phyloP scores from a whole-genome alignment of 768 basidiomycete genomes.

The Hydnomerulius pinastri region DNA sequence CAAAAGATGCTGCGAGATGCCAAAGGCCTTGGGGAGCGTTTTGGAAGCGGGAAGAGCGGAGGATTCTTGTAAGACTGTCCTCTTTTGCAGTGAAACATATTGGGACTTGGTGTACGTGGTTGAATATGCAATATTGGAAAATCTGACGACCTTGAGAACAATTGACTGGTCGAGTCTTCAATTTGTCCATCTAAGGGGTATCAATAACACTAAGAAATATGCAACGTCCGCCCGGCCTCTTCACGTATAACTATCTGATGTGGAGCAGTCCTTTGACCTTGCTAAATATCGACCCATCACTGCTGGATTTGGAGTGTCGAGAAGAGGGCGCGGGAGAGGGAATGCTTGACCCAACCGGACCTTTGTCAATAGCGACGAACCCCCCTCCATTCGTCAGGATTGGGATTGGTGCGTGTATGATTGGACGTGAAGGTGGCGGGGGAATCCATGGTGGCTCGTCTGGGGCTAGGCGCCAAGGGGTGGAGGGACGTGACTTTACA shows the following conservation, averaged over 20 bases:
- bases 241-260: not conserved
- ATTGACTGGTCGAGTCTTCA: no score
- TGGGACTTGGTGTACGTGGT: no score
- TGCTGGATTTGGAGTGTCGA: not conserved
- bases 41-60: constrained; percentile 66
- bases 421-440: not conserved
- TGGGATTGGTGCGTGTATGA: not conserved
- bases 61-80: constrained; percentile 31
- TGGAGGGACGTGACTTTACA: not conserved
- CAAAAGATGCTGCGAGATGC: constrained; percentile 76
- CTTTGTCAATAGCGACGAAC: not conserved
- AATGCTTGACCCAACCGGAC: not conserved
- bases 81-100: no score
- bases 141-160: no score
- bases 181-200: no score
- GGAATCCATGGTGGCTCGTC: no score
- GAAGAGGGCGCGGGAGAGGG: not conserved
- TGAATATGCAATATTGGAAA: not conserved
- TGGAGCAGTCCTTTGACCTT: not conserved
- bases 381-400: not conserved
- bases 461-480: no score
- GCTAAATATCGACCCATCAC: not conserved
- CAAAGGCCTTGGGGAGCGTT: constrained; percentile 74
- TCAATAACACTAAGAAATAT: not conserved
- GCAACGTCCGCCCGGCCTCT: not conserved